phyloP scores from a whole-genome alignment of 2,329 filamentous ascomycete species.

The Madurella mycetomatis region DNA sequence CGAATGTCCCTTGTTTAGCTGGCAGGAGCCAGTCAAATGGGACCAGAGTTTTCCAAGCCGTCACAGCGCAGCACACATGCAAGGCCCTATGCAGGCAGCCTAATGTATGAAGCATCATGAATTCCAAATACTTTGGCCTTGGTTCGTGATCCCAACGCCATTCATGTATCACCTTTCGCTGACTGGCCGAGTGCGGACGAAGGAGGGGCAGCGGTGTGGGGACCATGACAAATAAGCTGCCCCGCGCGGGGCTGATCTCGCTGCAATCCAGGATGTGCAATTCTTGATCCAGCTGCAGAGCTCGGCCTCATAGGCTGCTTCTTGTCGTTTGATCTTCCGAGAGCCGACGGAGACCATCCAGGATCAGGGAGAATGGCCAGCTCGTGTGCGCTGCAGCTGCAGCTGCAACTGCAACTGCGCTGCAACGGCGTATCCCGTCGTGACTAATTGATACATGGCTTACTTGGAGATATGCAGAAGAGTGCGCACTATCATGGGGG shows the following conservation, averaged over 20 bases:
- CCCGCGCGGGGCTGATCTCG: background rate
- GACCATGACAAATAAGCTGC: slow-evolving; percentile 12
- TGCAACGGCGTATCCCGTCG: too few relatives aligned
- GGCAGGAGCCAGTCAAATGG: too few relatives aligned
- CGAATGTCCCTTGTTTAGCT: too few relatives aligned
- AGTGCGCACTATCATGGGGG: too few relatives aligned
- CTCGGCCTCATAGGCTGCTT: background rate
- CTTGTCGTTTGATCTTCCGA: background rate
- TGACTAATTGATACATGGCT: background rate
- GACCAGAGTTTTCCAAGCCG: too few relatives aligned
- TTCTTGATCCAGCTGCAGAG: background rate
- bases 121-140: slow-evolving; percentile 5
- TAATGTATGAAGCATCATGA: background rate
- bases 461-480: too few relatives aligned
- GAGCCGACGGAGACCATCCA: background rate
- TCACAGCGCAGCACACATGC: background rate
- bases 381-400: background rate
- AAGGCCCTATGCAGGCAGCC: background rate
- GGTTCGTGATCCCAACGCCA: background rate
- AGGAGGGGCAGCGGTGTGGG: slow-evolving; percentile 9
- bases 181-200: background rate
- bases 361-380: background rate
- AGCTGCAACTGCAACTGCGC: too few relatives aligned
- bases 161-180: background rate
- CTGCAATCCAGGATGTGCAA: background rate